Conservation (phyloP, 23 red algal genomes). For the Gracilaria gracilis region DNA sequence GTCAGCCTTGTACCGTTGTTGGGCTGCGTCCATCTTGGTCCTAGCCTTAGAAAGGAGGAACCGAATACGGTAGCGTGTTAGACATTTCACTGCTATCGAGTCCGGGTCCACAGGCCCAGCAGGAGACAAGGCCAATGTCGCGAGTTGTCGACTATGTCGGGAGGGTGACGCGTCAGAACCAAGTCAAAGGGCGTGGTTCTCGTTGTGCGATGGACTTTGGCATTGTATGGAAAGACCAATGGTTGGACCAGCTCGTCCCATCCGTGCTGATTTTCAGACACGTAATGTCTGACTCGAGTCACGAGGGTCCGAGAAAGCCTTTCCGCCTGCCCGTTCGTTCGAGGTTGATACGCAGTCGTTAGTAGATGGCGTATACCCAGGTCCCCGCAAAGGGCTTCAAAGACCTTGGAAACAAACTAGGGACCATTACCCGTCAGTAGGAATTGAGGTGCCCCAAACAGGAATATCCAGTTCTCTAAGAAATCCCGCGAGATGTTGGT, state of each 20-base stretch:
- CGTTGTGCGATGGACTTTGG: conserved; percentile 1
- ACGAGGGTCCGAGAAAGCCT: not conserved
- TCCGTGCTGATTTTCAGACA: conserved; percentile 4
- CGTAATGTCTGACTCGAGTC: not conserved
- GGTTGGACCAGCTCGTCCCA: conserved; percentile 34
- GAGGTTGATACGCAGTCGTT: conserved; percentile 34
- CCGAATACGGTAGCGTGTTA: too few relatives aligned
- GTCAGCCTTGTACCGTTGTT: too few relatives aligned
- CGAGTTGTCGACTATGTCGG: not conserved
- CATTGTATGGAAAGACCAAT: not conserved
- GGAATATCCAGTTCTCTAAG: not conserved
- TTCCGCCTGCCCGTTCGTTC: conserved; percentile 37
- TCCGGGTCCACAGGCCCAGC: too few relatives aligned
- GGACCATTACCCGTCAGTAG: not conserved
- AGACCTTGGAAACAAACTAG: conserved; percentile 23
- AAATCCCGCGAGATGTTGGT: too few relatives aligned
- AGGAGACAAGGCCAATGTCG: too few relatives aligned
- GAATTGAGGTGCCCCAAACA: not conserved
- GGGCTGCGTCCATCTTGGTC: too few relatives aligned
- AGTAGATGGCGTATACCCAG: conserved; percentile 11
- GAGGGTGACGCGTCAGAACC: conserved; percentile 22
- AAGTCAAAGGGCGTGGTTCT: conserved; percentile 18
- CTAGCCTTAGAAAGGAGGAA: too few relatives aligned
- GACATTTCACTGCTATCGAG: too few relatives aligned
- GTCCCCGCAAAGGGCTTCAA: conserved; percentile 11